Evolutionary conservation across 2,329 filamentous ascomycete species (phyloP).

Genomic region (Diaporthe nobilis): DNA sequence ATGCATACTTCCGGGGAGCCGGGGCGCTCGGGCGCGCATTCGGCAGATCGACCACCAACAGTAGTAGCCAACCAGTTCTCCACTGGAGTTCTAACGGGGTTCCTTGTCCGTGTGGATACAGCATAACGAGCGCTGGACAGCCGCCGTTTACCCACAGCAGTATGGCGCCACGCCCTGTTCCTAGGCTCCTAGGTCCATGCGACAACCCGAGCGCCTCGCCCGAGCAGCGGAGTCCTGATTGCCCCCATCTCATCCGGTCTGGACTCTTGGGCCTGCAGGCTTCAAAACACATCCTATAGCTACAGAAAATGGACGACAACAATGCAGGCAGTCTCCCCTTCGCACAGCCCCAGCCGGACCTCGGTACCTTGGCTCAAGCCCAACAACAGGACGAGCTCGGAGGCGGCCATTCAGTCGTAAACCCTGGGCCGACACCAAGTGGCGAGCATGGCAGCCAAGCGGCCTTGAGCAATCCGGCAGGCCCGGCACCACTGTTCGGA

Average conservation of each 20-base stretch:
- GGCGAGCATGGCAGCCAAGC: neutral
- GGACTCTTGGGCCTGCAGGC: neutral
- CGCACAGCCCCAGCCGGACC: neutral
- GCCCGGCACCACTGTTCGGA: neutral
- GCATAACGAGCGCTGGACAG: neutral
- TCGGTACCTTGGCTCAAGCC: neutral
- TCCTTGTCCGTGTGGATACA: neutral
- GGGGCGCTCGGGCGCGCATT: neutral
- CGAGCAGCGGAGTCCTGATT: neutral
- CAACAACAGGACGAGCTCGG: neutral
- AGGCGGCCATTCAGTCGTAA: neutral
- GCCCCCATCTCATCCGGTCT: constrained; percentile 1
- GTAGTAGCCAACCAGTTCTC: constrained; percentile 15
- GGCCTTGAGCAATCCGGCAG: neutral
- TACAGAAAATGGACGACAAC: constrained; percentile 13
- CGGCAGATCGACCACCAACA: constrained; percentile 17
- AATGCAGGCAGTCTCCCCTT: neutral
- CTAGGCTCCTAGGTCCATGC: neutral
- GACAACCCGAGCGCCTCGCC: neutral
- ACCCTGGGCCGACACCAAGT: neutral
- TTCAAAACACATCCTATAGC: neutral
- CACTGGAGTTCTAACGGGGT: neutral
- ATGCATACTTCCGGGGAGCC: neutral
- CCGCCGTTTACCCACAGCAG: constrained; percentile 1
- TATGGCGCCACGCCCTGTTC: neutral